Evolutionary conservation across 176 grass and related monocot species (phyloP), one percentile per base, ranked within the genome.

Genomic region (Phragmites australis): DNA sequence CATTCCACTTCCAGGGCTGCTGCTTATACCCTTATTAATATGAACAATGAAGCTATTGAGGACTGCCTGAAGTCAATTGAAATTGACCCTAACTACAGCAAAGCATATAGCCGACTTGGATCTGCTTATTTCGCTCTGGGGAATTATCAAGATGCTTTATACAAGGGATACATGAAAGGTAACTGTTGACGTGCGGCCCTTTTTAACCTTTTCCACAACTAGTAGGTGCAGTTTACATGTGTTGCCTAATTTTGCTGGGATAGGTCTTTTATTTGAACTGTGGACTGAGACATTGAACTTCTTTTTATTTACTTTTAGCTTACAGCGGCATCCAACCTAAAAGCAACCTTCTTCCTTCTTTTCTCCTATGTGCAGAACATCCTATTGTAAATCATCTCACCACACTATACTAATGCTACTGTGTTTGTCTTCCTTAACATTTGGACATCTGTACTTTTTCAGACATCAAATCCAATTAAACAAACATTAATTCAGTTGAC

Each of bases 61-160:
- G 85, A 93, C 58, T 93, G 91, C 59, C 47, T 89, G 78, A 97
- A 85, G 83, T 88, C 90, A 40, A 97, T 91, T 70, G 83, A 97
- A 68, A 97, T 97, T 62, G 93, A 97, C 74, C 86, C 86, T 21
- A 81, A 67, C 53, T 93, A 97, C 64, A 85, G 88, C 74, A 93
- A 88, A 74, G 87, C 87, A 21, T 88, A 88, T 68, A 80, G 81
- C 61, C 81, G 87, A 37, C 87, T 88, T 80, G 87, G 87, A 68
- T 88, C 87, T 75, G 87, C 81, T 88, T 88, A 80, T 84, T 88
- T 84, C 34, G 59, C 87, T 51, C 19, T 88, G 32, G 87, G 87
- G 34, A 88, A 88, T 68, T 88, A 68, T 74, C 81, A 80, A 16
- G 87, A 88, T 80, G 87, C 87, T 43, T 74, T 88, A 50, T 74